Evolutionary conservation across 208 protist genomes (phyloP), one percentile per base, ranked within the genome.

Genomic region (Blechomonas ayalai): DNA sequence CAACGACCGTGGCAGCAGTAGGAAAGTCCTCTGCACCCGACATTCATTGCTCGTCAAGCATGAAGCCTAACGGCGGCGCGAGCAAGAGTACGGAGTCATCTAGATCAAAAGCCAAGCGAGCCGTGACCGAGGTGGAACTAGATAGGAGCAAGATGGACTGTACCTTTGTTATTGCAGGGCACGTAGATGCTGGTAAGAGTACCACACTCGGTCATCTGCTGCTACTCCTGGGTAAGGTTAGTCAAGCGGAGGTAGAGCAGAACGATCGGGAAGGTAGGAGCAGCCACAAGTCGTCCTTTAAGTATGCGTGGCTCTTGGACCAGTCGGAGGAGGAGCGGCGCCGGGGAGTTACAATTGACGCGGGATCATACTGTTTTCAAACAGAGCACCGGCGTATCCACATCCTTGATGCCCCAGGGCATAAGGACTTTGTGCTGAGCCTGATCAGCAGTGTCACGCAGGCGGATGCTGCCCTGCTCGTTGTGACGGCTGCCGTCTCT

Each of bases 401-500:
- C 56, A 64, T 94, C 47, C 66, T 94, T 19, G 85, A 94, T 64
- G 81, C 85, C 0, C 85, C 85, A 12, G 97, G 97, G 18, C 96
- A 98, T 76, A 97, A 97, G 70, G 92, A 95, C 58, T 98, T 94
- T 60, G 95, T 99, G 27, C 82, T 97, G 20, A 95, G 93, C 66
- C 99, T 99, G 97, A 99, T 99, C 55, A 84, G 81, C 51, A 98
- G 97, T 56, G 96, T 96, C 0, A 85, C 95, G 25, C 96, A 98
- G 62, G 97, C 97, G 1, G 97, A 99, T 67, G 88, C 98, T 2
- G 97, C 88, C 29, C 73, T 99, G 40, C 76, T 99, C 6, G 92
- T 99, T 10, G 96, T 99, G 26, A 98, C 95, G 10, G 97, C 97
- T 2, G 80, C 92, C 32, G 92, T 87, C 34, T 95, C 89, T 16